These are phyloP conservation scores for Cylindricascospora bacillispora DNA, from an alignment of 1,139 yeast species.

Conservation along the genomic window DNA sequence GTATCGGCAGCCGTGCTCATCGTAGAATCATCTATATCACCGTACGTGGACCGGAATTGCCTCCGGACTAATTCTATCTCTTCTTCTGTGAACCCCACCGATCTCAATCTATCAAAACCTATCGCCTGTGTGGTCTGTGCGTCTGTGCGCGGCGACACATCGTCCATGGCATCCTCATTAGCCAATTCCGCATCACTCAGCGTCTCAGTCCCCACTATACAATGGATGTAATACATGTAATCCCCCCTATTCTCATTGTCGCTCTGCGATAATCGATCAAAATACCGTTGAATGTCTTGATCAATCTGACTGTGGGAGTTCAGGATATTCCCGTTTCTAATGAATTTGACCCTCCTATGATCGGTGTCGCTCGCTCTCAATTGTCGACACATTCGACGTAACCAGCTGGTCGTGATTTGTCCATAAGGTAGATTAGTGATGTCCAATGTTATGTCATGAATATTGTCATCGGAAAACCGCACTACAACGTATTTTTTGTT, in stretches of 20 bases:
- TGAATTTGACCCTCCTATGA: slow-evolving; percentile 50
- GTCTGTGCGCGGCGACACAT: slow-evolving; percentile 17
- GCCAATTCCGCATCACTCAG: slow-evolving; percentile 45
- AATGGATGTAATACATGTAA: slow-evolving; percentile 49
- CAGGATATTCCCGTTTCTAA: slow-evolving; percentile 62
- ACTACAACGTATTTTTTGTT: slow-evolving; percentile 32
- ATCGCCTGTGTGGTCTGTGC: slow-evolving; percentile 57
- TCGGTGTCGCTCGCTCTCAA: slow-evolving; percentile 27
- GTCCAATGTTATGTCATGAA: slow-evolving; percentile 34
- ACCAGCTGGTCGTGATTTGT: slow-evolving; percentile 30
- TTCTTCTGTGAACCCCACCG: slow-evolving; percentile 70
- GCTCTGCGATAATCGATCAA: slow-evolving; percentile 5
- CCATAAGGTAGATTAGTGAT: slow-evolving; percentile 24
- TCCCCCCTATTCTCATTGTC: background rate
- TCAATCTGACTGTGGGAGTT: slow-evolving; percentile 45
- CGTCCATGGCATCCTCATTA: slow-evolving; percentile 51
- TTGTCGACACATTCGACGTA: slow-evolving; percentile 35
- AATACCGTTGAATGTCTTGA: slow-evolving; percentile 23
- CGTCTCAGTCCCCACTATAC: slow-evolving; percentile 60
- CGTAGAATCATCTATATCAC: slow-evolving; percentile 29
- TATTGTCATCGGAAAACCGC: slow-evolving; percentile 37
- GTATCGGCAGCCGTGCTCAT: slow-evolving; percentile 10
- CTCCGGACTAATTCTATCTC: slow-evolving; percentile 61
- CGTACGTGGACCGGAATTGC: slow-evolving; percentile 63
- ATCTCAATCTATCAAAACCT: slow-evolving; percentile 74